A percentile compares a stretch with the other conserved stretches of the same genome.
Conservation (phyloP, 345 rosid species). For the Bruguiera parviflora region DNA sequence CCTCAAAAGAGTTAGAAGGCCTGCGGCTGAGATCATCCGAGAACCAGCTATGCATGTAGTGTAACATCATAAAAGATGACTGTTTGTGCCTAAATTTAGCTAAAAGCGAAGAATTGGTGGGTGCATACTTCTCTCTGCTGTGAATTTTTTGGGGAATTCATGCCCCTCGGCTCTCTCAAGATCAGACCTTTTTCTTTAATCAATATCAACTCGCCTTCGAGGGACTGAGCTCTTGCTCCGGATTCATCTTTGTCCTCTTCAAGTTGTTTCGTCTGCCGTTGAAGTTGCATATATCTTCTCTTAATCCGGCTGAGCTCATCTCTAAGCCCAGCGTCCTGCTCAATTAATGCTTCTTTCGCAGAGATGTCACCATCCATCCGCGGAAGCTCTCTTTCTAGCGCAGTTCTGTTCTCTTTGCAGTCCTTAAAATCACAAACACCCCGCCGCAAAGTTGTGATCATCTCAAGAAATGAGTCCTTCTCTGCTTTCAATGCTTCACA, state of each 20-base stretch:
- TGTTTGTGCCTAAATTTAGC: not conserved
- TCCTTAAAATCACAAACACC: conserved; percentile 36
- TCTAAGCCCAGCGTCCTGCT: conserved; percentile 32
- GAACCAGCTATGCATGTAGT: not conserved
- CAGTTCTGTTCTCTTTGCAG: conserved; percentile 23
- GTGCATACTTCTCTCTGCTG: conserved; percentile 28
- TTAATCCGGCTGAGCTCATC: conserved; percentile 36
- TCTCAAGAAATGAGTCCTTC: conserved; percentile 29
- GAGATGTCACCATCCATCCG: conserved; percentile 27
- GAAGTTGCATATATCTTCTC: conserved; percentile 41
- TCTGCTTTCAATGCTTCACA: conserved; percentile 36
- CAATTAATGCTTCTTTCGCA: conserved; percentile 25
- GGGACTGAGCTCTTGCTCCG: conserved; percentile 26
- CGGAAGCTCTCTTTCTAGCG: conserved; percentile 40
- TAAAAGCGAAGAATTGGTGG: not conserved
- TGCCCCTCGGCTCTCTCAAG: conserved; percentile 14
- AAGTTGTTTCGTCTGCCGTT: conserved; percentile 34
- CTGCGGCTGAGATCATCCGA: not conserved
- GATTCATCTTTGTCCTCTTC: conserved; percentile 41
- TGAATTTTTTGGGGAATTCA: conserved; percentile 9
- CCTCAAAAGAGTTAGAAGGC: not conserved
- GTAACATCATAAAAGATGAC: not conserved
- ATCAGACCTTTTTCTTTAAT: conserved; percentile 34
- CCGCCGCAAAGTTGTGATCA: conserved; percentile 33
- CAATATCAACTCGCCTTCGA: conserved; percentile 41